Evolutionary conservation across 2,329 filamentous ascomycete species (phyloP), one percentile per base, ranked within the genome.

Genomic region (Fulvia fulva): DNA sequence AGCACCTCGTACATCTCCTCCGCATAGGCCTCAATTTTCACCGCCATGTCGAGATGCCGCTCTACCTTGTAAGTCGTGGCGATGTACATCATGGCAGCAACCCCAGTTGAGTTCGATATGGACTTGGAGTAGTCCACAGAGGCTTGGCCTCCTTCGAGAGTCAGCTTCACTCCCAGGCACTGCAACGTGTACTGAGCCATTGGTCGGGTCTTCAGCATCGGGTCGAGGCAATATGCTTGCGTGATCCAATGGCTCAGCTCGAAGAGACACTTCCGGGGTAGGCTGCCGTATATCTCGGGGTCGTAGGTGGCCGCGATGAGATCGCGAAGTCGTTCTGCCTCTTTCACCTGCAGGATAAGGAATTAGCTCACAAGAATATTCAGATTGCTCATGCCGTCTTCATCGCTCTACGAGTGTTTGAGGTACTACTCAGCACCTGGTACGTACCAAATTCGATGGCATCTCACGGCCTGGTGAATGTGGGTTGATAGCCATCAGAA

Each of bases 221-320:
- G 28, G 11, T 57, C n/a, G 22, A 57, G 43, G 1, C 51, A 50
- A 51, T 60, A 57, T 1, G 56, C 51, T 53, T 51, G 63, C 30
- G 57, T 60, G 14, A 65, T 56, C 65, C 64, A 67, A 6, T 55
- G 37, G n/a, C 47, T 43, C 21, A 64, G 50, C 21, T 45, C 37
- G 43, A 52, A 45, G 5, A 66, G 57, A 25, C 49, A 56, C 5
- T 32, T 32, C 12, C 28, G 8, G 28, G 28, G 28, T 12, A 32
- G 28, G 28, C 8, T 12, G 2, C 28, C 28, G 12, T 32, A 32
- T 12, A 32, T 12, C 28, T 32, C 28, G 12, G 28, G 28, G 28
- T 32, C 14, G 16, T 41, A 41, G 3, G 37, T 41, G 37, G 14
- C 19, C 14, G 37, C 37, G 14, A 41, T 41, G 3, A n/a, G 37